Base-by-base conservation (phyloP, 1,139 yeast species). In the Zhuliangozyma parablackwelliae region DNA sequence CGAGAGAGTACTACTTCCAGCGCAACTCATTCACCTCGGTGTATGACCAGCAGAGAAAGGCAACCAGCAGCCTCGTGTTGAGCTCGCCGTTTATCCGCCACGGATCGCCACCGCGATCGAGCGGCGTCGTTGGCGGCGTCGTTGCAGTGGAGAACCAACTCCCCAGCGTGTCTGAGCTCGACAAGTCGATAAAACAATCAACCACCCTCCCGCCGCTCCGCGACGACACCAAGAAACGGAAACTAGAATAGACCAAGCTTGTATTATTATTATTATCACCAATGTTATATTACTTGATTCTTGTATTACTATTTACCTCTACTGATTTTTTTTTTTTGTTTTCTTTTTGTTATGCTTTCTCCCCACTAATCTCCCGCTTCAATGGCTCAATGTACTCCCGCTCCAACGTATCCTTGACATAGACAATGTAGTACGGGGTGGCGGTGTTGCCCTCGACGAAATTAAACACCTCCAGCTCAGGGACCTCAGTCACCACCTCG, bases 401-500 rank as follows among this genome's bases (percentile, higher is more conserved):
- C 42, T 73, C 78, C 42, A 78, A 63, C 20, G 77, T 83, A 35
- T 82, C 82, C 48, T 80, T 79, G 23, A 86, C 86, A 54, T 86
- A 90, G 1, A 87, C 96, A 36, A 92, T 69, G 58, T 86, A 90
- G 53, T 90, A 90, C 2, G 98, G 97, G 2, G 97, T 92, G 0
- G 97, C 96, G 0, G 89, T 82, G 54, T 86, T 87, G 0, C 78
- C 80, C 36, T 79, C 82, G 11, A 68, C 63, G 49, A 84, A 83
- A 56, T 88, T 84, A 56, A 82, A 73, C 7, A 90, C 95, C 56
- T 89, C 96, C 7, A 75, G 69, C 7, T 70, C 69, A 0, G 82
- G 73, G 1, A 86, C 96, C 48, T 84, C 95, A 1, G 88, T 80
- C 13, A 92, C 95, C 10, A 75, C 72, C 53, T 92, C 97, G 61